These are phyloP conservation scores for Phaeophleospora eucalypticola DNA, from an alignment of 2,329 filamentous ascomycete genomes.

Conservation along the genomic window DNA sequence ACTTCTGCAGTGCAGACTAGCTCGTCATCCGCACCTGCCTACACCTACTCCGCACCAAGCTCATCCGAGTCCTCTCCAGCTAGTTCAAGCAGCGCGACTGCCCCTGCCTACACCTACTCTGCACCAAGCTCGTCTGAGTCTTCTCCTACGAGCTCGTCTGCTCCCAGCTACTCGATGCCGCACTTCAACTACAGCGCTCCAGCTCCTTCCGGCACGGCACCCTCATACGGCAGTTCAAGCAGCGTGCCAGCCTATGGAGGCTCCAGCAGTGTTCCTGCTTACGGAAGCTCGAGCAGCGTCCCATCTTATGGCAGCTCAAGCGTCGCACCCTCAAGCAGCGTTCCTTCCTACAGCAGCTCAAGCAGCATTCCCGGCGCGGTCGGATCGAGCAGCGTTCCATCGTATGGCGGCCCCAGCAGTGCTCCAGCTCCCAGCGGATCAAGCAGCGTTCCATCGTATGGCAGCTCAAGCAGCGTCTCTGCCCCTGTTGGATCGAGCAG, in stretches of 20 bases:
- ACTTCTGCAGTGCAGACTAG: conserved; percentile 14
- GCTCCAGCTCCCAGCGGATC: not conserved
- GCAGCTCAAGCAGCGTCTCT: not conserved
- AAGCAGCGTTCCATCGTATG: conserved; percentile 2
- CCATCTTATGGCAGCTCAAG: not conserved
- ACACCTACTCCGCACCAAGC: conserved; percentile 11
- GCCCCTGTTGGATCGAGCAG: not conserved
- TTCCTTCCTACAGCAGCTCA: conserved; percentile 8
- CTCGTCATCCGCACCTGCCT: conserved; percentile 4
- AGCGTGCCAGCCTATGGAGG: conserved; percentile 1
- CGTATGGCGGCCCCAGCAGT: conserved; percentile 11
- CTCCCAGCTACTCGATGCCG: not conserved
- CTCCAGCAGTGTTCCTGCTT: not conserved
- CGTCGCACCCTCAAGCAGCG: conserved; percentile 8
- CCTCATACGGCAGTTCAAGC: conserved; percentile 1
- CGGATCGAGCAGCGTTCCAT: conserved; percentile 4
- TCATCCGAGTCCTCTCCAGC: conserved; percentile 11
- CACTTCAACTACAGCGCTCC: conserved; percentile 1
- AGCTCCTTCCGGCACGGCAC: not conserved
- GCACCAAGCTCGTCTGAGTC: not conserved
- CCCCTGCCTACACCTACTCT: conserved; percentile 1
- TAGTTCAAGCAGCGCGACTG: not conserved
- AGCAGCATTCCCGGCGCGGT: not conserved
- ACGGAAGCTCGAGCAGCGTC: not conserved
- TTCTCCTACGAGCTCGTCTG: not conserved